Percentiles rank a stretch among this genome's conserved stretches.
phyloP scores from a whole-genome alignment of 2,329 filamentous ascomycete genomes.

The Pseudocercospora fuligena region DNA sequence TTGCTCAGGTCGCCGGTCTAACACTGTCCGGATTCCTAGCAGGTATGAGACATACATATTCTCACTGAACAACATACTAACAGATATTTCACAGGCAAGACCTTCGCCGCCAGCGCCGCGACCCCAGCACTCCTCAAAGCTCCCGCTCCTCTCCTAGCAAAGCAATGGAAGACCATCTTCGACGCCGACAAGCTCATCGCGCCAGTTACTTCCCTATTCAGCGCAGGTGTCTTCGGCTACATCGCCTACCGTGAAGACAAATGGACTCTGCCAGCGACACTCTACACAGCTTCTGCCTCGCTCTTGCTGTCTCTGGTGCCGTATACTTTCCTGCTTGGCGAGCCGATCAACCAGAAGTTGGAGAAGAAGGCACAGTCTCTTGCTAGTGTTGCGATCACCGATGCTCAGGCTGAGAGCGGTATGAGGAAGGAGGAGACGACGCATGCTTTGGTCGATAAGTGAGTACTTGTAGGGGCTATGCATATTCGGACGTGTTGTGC shows the following conservation, averaged over 20 bases:
- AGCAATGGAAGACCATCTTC: slow-evolving; percentile 59
- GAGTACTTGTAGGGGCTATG: background rate
- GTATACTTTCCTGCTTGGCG: slow-evolving; percentile 57
- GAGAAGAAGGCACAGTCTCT: slow-evolving; percentile 50
- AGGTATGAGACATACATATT: slow-evolving; percentile 38
- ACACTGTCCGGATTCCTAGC: slow-evolving; percentile 55
- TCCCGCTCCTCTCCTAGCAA: slow-evolving; percentile 59
- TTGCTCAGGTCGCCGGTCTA: slow-evolving; percentile 58
- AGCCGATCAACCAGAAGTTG: slow-evolving; percentile 56
- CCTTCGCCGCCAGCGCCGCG: slow-evolving; percentile 46
- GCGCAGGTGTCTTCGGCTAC: slow-evolving; percentile 51
- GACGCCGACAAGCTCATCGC: slow-evolving; percentile 47
- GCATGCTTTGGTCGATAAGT: slow-evolving; percentile 58
- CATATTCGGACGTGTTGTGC: background rate
- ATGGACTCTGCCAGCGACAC: slow-evolving; percentile 42
- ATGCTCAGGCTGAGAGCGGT: slow-evolving; percentile 46
- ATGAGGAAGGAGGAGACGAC: slow-evolving; percentile 50
- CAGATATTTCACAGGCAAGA: slow-evolving; percentile 38
- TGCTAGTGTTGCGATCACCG: slow-evolving; percentile 43
- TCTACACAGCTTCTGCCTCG: slow-evolving; percentile 54
- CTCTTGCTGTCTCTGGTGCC: slow-evolving; percentile 56
- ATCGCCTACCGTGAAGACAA: slow-evolving; percentile 49
- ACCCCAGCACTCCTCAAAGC: slow-evolving; percentile 60
- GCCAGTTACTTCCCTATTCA: slow-evolving; percentile 47
- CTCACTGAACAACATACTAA: background rate